A percentile compares a stretch with the other conserved stretches of the same genome.
Evolutionary conservation across 139 green algal species (phyloP).

Genomic region (Nannochloris sp.): DNA sequence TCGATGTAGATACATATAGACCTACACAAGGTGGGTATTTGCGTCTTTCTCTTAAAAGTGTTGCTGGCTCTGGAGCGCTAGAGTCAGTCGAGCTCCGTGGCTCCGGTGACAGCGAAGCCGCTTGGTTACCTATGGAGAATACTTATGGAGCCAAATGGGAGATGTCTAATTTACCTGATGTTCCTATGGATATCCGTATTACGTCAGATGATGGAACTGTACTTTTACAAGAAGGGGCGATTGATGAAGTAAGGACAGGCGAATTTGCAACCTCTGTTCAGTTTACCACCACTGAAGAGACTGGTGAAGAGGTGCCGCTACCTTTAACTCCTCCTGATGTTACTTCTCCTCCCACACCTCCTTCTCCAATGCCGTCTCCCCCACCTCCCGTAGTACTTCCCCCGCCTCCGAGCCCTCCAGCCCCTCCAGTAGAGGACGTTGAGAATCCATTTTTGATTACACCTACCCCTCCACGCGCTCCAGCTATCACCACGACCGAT

Average conservation of each 20-base stretch:
- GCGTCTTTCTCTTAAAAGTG: constrained; percentile 4
- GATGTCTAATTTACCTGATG: neutral
- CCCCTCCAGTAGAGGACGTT: neutral
- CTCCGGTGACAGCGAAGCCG: neutral
- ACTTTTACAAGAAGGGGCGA: neutral
- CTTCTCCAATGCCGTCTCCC: neutral
- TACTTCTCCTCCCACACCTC: neutral
- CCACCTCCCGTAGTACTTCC: neutral
- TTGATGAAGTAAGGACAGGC: neutral
- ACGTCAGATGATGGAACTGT: neutral
- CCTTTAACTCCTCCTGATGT: neutral
- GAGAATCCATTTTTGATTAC: neutral
- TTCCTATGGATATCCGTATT: neutral
- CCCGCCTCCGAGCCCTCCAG: neutral
- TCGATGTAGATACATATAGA: constrained; percentile 13
- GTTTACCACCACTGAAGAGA: neutral
- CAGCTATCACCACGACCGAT: neutral
- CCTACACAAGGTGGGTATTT: constrained; percentile 19
- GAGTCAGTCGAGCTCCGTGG: constrained; percentile 5
- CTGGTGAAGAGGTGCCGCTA: neutral
- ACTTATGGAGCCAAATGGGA: neutral
- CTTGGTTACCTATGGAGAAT: neutral
- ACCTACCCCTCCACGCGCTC: neutral
- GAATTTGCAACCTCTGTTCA: neutral
- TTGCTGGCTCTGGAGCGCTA: constrained; percentile 14